phyloP scores from a whole-genome alignment of 2,329 filamentous ascomycete genomes.

The Ophidiomyces ophidiicola region DNA sequence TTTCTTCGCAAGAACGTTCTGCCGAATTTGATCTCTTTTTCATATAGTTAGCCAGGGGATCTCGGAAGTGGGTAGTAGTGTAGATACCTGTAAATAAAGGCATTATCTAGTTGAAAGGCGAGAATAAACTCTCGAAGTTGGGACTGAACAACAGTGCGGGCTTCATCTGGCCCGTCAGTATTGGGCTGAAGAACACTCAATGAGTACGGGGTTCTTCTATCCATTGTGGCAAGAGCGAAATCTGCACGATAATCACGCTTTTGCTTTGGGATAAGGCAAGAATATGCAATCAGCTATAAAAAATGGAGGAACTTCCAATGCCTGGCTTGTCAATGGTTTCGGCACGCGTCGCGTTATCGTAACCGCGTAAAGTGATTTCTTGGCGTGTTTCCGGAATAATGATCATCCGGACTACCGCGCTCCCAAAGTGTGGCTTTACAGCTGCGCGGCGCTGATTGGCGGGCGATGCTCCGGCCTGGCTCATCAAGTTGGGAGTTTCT shows the following conservation, averaged over 20 bases:
- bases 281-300: background rate
- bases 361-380: constrained; percentile 32
- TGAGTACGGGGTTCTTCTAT: constrained; percentile 76
- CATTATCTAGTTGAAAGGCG: constrained; percentile 85
- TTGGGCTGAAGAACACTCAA: constrained; percentile 65
- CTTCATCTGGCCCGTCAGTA: constrained; percentile 55
- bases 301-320: constrained; percentile 10
- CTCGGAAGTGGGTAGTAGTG: background rate
- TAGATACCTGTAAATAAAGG: constrained; percentile 78
- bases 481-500: no score
- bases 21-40: constrained; percentile 75
- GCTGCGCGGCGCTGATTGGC: constrained; percentile 2
- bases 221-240: constrained; percentile 48
- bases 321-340: background rate
- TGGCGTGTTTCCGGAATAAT: constrained; percentile 11
- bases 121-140: constrained; percentile 84
- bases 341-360: constrained; percentile 22
- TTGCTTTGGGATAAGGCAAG: background rate
- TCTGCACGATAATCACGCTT: background rate
- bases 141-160: constrained; percentile 58
- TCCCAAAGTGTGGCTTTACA: constrained; percentile 2
- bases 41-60: background rate
- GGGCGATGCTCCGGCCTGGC: background rate
- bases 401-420: constrained; percentile 1
- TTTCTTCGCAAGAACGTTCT: constrained; percentile 87